Evolutionary conservation across 2,329 filamentous ascomycete genomes (phyloP).

Genomic region (Sphaerulina musiva): DNA sequence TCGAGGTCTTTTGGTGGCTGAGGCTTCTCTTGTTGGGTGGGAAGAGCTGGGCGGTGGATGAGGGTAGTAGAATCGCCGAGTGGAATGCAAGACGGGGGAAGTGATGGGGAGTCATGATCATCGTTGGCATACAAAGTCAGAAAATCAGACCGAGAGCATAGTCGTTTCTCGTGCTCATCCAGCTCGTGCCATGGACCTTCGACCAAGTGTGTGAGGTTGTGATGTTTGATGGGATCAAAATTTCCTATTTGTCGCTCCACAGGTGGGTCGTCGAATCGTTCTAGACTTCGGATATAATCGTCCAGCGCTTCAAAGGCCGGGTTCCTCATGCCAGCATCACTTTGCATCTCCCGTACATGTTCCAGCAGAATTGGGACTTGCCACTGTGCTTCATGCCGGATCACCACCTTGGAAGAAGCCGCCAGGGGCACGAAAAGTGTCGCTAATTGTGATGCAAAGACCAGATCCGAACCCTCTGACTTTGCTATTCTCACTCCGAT

Average conservation of each 20-base stretch:
- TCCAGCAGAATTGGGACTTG: conserved; percentile 42
- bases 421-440: conserved; percentile 40
- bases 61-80: conserved; percentile 26
- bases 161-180: conserved; percentile 37
- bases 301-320: conserved; percentile 40
- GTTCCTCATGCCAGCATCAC: conserved; percentile 36
- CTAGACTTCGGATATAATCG: conserved; percentile 39
- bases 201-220: conserved; percentile 41
- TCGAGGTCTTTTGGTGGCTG: conserved; percentile 4
- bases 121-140: conserved; percentile 32
- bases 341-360: conserved; percentile 34
- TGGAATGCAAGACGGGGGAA: conserved; percentile 30
- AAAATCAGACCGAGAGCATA: conserved; percentile 39
- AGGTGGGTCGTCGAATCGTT: conserved; percentile 39
- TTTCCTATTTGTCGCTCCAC: conserved; percentile 35
- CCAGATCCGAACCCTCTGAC: conserved; percentile 32
- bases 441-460: conserved; percentile 37
- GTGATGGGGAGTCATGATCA: neutral
- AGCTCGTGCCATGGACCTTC: conserved; percentile 42
- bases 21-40: neutral
- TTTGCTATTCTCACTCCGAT: conserved; percentile 40
- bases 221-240: conserved; percentile 40
- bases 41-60: neutral
- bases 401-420: conserved; percentile 46
- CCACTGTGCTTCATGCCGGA: conserved; percentile 50